A percentile compares a stretch with the other conserved stretches of the same genome.
Conservation (phyloP, 2,329 filamentous ascomycete species). For the Mariannaea elegans region DNA sequence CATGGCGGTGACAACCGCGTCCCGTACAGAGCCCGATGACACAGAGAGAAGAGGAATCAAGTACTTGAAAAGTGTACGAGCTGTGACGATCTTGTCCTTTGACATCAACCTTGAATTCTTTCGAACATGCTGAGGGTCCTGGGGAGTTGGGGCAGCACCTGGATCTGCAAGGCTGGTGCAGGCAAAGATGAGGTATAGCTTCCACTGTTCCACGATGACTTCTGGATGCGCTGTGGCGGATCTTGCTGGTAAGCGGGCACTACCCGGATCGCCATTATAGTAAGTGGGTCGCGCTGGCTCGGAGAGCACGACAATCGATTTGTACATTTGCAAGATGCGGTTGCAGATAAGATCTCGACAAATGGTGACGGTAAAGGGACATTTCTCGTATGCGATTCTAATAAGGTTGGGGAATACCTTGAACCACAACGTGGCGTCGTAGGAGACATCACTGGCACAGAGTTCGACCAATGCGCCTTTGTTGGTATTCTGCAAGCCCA, state of each 20-base stretch:
- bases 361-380: conserved; percentile 89
- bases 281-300: conserved; percentile 74
- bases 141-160: conserved; percentile 62
- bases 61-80: conserved; percentile 87
- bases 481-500: conserved; percentile 86
- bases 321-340: conserved; percentile 91
- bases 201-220: conserved; percentile 96
- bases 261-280: conserved; percentile 68
- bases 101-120: conserved; percentile 78
- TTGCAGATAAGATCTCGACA: conserved; percentile 93
- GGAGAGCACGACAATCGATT: conserved; percentile 79
- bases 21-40: conserved; percentile 81
- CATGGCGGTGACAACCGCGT: conserved; percentile 89
- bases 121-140: conserved; percentile 77
- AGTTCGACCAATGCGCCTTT: conserved; percentile 90
- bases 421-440: conserved; percentile 95
- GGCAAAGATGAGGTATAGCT: conserved; percentile 94
- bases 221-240: conserved; percentile 80
- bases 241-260: conserved; percentile 59
- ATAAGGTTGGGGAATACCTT: conserved; percentile 98
- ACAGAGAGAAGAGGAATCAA: conserved; percentile 88
- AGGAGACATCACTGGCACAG: conserved; percentile 93
- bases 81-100: conserved; percentile 84
- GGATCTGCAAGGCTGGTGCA: conserved; percentile 93
- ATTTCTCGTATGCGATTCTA: conserved; percentile 87